Evolutionary conservation across 768 basidiomycete species (phyloP).

Genomic region (Pleurotus platypus): DNA sequence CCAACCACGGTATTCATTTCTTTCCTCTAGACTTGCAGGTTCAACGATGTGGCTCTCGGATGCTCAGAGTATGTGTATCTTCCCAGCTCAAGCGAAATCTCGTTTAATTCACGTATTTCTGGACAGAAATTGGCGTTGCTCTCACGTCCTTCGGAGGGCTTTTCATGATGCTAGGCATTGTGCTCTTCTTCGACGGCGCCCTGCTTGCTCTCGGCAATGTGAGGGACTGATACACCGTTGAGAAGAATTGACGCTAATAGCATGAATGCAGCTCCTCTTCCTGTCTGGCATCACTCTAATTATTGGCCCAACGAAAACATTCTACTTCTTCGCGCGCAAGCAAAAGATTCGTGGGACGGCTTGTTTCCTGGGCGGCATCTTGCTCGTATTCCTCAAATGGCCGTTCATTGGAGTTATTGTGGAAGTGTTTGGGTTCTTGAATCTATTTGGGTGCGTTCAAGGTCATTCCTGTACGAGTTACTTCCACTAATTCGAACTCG

Average conservation of each 20-base stretch:
- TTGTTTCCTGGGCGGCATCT: conserved; percentile 86
- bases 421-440: conserved; percentile 96
- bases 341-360: conserved; percentile 90
- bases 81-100: neutral
- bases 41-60: conserved; percentile 60
- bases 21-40: conserved; percentile 12
- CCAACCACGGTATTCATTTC: conserved; percentile 3
- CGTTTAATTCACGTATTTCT: neutral
- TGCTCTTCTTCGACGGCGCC: conserved; percentile 96
- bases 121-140: conserved; percentile 92
- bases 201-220: conserved; percentile 97
- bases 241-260: neutral
- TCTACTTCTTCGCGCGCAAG: conserved; percentile 95
- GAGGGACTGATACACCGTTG: conserved; percentile 8
- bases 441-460: conserved; percentile 82
- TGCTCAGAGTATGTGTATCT: conserved; percentile 44
- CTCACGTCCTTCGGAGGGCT: conserved; percentile 92
- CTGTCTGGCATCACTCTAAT: conserved; percentile 91
- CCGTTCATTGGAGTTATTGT: conserved; percentile 91
- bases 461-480: neutral
- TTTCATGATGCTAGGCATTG: conserved; percentile 95
- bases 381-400: conserved; percentile 94
- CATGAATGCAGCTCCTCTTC: conserved; percentile 78
- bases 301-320: conserved; percentile 95
- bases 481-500: neutral